phyloP scores from a whole-genome alignment of 31 red algal genomes.

The Odonthalia washingtoniensis region DNA sequence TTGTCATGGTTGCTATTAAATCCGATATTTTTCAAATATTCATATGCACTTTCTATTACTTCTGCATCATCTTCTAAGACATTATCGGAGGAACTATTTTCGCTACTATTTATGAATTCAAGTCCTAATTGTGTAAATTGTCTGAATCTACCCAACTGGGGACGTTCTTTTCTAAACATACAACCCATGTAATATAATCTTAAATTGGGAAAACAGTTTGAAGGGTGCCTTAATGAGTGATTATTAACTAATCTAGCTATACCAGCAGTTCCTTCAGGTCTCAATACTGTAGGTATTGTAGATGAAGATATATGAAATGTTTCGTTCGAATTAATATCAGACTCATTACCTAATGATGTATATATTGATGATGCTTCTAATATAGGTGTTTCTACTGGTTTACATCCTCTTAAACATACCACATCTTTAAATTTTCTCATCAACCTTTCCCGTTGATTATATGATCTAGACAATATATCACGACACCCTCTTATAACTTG shows the following conservation, averaged over 20 bases:
- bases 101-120: slow-evolving; percentile 42
- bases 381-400: slow-evolving; percentile 57
- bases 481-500: neutral
- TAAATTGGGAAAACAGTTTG: neutral
- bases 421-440: neutral
- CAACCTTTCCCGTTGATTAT: neutral
- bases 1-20: too few species aligned
- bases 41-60: slow-evolving; percentile 32
- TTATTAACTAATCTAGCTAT: slow-evolving; percentile 53
- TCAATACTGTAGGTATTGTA: slow-evolving; percentile 46
- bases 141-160: slow-evolving; percentile 56
- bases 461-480: neutral
- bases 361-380: slow-evolving; percentile 49
- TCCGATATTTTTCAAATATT: slow-evolving; percentile 31
- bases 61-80: slow-evolving; percentile 40
- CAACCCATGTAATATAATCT: slow-evolving; percentile 68
- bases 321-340: slow-evolving; percentile 57
- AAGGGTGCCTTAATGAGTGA: neutral
- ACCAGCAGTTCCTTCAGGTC: slow-evolving; percentile 78
- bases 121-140: slow-evolving; percentile 77
- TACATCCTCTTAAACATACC: neutral
- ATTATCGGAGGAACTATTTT: neutral
- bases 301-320: slow-evolving; percentile 44
- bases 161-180: slow-evolving; percentile 75
- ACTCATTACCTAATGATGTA: slow-evolving; percentile 42